A percentile compares a stretch with the other conserved stretches of the same genome.
phyloP scores from a whole-genome alignment of 2,329 filamentous ascomycete species.

The Bipolaris victoriae region DNA sequence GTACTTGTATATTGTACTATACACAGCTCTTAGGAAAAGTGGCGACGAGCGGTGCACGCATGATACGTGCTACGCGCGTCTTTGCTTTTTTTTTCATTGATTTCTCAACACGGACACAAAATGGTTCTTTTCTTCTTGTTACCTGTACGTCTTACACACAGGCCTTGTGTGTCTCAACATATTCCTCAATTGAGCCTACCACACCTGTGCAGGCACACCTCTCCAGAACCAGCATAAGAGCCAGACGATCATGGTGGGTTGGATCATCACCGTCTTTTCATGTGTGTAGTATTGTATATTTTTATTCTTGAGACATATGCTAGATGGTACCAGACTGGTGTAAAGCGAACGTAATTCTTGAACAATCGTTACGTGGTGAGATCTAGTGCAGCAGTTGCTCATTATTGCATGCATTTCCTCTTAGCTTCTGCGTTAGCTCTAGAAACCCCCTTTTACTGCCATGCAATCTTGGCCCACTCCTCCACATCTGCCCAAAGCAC shows the following conservation, averaged over 20 bases:
- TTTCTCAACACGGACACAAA: not conserved
- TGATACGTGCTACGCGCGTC: not conserved
- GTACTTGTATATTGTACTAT: too few species aligned
- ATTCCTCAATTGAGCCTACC: not conserved
- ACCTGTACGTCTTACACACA: not conserved
- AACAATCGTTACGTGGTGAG: too few species aligned
- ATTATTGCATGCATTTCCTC: too few species aligned
- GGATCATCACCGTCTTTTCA: too few species aligned
- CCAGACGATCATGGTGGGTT: too few species aligned
- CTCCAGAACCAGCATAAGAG: too few species aligned
- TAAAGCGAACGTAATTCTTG: too few species aligned
- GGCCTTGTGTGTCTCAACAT: not conserved
- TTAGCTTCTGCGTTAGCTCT: too few species aligned
- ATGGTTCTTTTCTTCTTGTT: not conserved
- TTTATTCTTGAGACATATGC: too few species aligned
- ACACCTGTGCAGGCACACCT: not conserved
- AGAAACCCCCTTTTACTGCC: conserved; percentile 26
- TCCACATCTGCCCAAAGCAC: conserved; percentile 54
- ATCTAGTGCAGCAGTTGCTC: too few species aligned
- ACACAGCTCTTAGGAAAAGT: not conserved
- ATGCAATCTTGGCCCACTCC: conserved; percentile 49
- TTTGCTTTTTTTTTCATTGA: conserved; percentile 1
- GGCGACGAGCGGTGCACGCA: not conserved
- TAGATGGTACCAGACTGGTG: too few species aligned
- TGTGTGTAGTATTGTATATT: too few species aligned